A percentile compares a stretch with the other conserved stretches of the same genome.
These are phyloP conservation scores for Aphanomyces astaci DNA, from an alignment of 352 stramenopile genomes.

Conservation along the genomic window DNA sequence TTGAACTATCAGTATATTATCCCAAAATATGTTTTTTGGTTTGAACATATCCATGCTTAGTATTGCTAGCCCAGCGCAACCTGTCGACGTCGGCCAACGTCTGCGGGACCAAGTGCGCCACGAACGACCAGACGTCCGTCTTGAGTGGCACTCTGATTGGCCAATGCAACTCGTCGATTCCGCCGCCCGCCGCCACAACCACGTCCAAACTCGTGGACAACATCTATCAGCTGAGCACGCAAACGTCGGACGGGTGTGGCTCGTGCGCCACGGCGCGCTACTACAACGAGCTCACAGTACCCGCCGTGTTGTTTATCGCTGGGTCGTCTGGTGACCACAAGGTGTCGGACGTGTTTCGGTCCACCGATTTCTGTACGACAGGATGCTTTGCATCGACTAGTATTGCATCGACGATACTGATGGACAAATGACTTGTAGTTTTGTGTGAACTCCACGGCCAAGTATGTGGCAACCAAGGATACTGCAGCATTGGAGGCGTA, in stretches of 20 bases:
- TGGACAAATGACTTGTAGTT: too few relatives aligned
- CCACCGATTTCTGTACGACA: constrained; percentile 52
- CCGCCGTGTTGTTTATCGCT: constrained; percentile 52
- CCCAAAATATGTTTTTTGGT: too few relatives aligned
- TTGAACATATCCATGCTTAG: background rate
- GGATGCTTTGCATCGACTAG: background rate
- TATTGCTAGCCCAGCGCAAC: constrained; percentile 35
- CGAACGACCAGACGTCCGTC: constrained; percentile 37
- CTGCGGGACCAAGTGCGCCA: constrained; percentile 45
- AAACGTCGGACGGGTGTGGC: constrained; percentile 62
- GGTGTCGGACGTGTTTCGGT: constrained; percentile 64
- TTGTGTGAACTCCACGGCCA: constrained; percentile 60
- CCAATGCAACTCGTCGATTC: constrained; percentile 37
- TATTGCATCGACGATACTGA: too few relatives aligned
- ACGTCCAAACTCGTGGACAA: constrained; percentile 36
- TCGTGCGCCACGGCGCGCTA: constrained; percentile 49
- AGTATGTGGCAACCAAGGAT: constrained; percentile 57
- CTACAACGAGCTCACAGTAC: constrained; percentile 45
- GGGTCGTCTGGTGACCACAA: constrained; percentile 66
- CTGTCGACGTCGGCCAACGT: constrained; percentile 42
- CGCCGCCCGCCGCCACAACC: constrained; percentile 32
- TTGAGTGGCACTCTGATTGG: constrained; percentile 53
- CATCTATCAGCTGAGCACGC: constrained; percentile 44
- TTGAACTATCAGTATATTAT: too few relatives aligned
- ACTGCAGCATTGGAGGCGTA: constrained; percentile 53